phyloP scores from a whole-genome alignment of 495 filamentous ascomycete genomes.

The Penicillium angulare region DNA sequence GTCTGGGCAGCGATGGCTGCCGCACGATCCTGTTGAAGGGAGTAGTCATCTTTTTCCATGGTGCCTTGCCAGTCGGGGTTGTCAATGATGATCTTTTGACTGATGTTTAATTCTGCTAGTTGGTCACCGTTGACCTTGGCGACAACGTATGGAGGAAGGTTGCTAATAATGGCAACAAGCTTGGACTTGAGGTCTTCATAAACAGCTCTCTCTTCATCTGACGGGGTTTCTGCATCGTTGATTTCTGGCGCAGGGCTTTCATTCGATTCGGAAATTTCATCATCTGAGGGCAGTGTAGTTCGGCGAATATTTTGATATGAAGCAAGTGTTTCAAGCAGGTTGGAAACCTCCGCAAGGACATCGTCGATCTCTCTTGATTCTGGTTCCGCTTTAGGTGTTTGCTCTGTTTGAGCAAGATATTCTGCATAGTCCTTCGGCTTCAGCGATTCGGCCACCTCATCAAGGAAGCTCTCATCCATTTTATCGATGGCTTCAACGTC shows the following conservation, averaged over 20 bases:
- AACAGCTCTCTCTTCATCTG: slow-evolving; percentile 63
- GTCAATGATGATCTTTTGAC: slow-evolving; percentile 73
- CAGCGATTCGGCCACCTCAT: slow-evolving; percentile 50
- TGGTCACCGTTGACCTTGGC: slow-evolving; percentile 84
- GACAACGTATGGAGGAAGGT: slow-evolving; percentile 80
- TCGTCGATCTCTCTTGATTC: slow-evolving; percentile 64
- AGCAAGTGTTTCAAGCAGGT: slow-evolving; percentile 77
- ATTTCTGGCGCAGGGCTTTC: slow-evolving; percentile 28
- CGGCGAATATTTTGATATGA: slow-evolving; percentile 86
- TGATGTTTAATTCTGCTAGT: slow-evolving; percentile 76
- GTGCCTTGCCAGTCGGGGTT: slow-evolving; percentile 71
- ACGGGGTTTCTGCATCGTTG: slow-evolving; percentile 50
- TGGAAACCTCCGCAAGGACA: slow-evolving; percentile 75
- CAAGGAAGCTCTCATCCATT: slow-evolving; percentile 46
- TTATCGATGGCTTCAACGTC: slow-evolving; percentile 28
- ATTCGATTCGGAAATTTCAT: slow-evolving; percentile 43
- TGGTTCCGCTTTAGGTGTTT: slow-evolving; percentile 35
- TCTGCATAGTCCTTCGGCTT: slow-evolving; percentile 8
- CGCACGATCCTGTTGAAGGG: slow-evolving; percentile 37
- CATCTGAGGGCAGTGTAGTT: slow-evolving; percentile 45
- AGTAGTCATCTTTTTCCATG: slow-evolving; percentile 81
- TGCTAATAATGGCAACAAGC: slow-evolving; percentile 67
- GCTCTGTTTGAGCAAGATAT: slow-evolving; percentile 34
- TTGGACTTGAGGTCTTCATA: slow-evolving; percentile 76
- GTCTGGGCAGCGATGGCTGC: slow-evolving; percentile 29